Evolutionary conservation across 1,139 yeast genomes (phyloP).

Genomic region (Candida dubliniensis): DNA sequence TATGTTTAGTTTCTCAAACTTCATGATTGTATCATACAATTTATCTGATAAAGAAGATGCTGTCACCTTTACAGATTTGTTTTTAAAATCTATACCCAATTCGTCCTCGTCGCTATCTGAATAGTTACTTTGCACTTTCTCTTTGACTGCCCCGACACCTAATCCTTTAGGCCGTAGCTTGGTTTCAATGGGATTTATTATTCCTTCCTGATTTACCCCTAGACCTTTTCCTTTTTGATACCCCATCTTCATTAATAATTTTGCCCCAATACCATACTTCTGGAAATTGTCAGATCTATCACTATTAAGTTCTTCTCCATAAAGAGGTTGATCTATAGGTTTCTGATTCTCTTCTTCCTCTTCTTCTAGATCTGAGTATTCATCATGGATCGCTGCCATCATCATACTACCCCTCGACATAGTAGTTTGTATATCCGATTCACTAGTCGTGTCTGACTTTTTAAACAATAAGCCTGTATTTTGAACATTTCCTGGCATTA

Average conservation of each 20-base stretch:
- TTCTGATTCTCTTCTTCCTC: conserved; percentile 15
- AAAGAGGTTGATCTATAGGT: neutral
- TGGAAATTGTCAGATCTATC: conserved; percentile 6
- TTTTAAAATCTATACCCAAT: conserved; percentile 10
- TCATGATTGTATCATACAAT: conserved; percentile 28
- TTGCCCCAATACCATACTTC: conserved; percentile 83
- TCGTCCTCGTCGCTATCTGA: conserved; percentile 17
- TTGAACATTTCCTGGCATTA: conserved; percentile 6
- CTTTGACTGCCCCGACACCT: conserved; percentile 69
- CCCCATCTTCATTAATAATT: conserved; percentile 81
- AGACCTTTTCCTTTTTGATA: conserved; percentile 80
- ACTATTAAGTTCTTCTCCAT: too few relatives aligned
- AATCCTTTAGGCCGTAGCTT: conserved; percentile 61
- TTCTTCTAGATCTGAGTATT: conserved; percentile 25
- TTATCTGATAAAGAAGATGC: neutral
- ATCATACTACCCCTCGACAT: conserved; percentile 6
- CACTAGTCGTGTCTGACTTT: conserved; percentile 7
- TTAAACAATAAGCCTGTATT: conserved; percentile 12
- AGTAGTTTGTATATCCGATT: neutral
- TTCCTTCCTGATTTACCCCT: conserved; percentile 72
- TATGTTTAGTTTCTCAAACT: conserved; percentile 27
- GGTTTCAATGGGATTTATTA: conserved; percentile 74
- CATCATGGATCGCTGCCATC: conserved; percentile 19
- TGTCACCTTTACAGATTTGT: neutral
- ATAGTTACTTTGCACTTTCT: conserved; percentile 19